Conservation (phyloP, 208 protist genomes). For the Acanthamoeba pearcei region DNA sequence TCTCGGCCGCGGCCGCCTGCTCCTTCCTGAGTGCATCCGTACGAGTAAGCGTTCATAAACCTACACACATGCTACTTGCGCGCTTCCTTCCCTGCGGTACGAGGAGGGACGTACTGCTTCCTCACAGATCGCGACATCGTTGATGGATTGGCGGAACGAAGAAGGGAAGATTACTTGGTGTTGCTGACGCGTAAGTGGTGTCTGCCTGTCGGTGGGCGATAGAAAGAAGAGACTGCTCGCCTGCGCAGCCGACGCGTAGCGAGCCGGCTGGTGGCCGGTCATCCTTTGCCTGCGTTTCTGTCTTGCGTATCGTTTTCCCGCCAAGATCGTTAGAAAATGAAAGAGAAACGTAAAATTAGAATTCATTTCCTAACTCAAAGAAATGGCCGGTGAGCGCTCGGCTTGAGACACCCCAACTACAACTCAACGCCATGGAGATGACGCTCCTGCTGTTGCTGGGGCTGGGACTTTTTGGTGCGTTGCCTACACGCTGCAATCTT, state of each 20-base stretch:
- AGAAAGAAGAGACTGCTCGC: neutral
- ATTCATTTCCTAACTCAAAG: no score
- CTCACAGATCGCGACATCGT: constrained; percentile 48
- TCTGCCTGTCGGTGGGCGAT: neutral
- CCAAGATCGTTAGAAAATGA: no score
- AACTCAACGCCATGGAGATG: neutral
- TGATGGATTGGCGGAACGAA: neutral
- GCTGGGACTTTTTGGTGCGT: neutral
- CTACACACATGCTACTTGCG: neutral
- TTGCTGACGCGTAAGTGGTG: neutral
- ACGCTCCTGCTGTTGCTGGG: neutral
- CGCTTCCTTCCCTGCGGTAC: no score
- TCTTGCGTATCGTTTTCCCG: no score
- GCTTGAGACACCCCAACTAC: neutral
- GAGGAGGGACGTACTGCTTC: constrained; percentile 49
- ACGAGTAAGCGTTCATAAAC: neutral
- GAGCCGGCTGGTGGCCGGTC: no score
- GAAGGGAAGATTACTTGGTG: neutral
- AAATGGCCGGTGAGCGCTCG: no score
- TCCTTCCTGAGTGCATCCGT: constrained; percentile 8
- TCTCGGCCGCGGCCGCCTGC: constrained; percentile 7
- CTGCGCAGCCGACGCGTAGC: no score
- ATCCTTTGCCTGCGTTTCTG: no score
- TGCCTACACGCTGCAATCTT: neutral
- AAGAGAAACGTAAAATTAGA: no score